phyloP scores from a whole-genome alignment of 2,329 filamentous ascomycete species.

The Diplodia sapinea region DNA sequence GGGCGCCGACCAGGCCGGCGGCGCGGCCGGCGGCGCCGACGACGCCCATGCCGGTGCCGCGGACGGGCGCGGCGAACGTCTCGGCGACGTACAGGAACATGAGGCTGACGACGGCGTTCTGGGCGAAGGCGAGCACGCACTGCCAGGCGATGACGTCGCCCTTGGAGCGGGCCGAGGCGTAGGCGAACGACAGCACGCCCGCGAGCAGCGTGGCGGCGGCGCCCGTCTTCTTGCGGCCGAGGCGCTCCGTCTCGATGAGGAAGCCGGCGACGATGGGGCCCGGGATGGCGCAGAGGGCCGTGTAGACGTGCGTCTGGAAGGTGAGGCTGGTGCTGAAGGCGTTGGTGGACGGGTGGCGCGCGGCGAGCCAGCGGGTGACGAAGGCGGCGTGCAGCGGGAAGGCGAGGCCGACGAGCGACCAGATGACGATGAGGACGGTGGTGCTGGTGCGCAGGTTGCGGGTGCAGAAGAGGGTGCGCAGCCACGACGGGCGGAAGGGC shows the following conservation, averaged over 20 bases:
- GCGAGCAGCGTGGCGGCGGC: slow-evolving; percentile 51
- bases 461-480: slow-evolving; percentile 49
- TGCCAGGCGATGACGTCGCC: slow-evolving; percentile 67
- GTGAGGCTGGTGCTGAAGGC: slow-evolving; percentile 53
- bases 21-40: slow-evolving; percentile 73
- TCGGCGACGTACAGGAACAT: slow-evolving; percentile 79
- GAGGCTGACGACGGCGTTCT: slow-evolving; percentile 66
- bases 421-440: slow-evolving; percentile 53
- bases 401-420: slow-evolving; percentile 52
- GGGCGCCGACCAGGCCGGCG: slow-evolving; percentile 70
- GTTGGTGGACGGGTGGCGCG: slow-evolving; percentile 56
- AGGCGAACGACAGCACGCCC: slow-evolving; percentile 53
- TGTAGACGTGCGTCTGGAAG: slow-evolving; percentile 62
- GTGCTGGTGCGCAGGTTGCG: slow-evolving; percentile 43
- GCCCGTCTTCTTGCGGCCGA: slow-evolving; percentile 55
- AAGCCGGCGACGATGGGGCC: slow-evolving; percentile 56
- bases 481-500: slow-evolving; percentile 33
- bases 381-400: slow-evolving; percentile 58
- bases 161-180: slow-evolving; percentile 57
- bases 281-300: slow-evolving; percentile 58
- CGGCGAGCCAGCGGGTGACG: slow-evolving; percentile 58
- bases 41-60: slow-evolving; percentile 74
- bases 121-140: slow-evolving; percentile 71
- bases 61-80: slow-evolving; percentile 73
- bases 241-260: slow-evolving; percentile 37